Evolutionary conservation across 306 rosid genomes (phyloP).

Genomic region (Astragalus membranaceus): DNA sequence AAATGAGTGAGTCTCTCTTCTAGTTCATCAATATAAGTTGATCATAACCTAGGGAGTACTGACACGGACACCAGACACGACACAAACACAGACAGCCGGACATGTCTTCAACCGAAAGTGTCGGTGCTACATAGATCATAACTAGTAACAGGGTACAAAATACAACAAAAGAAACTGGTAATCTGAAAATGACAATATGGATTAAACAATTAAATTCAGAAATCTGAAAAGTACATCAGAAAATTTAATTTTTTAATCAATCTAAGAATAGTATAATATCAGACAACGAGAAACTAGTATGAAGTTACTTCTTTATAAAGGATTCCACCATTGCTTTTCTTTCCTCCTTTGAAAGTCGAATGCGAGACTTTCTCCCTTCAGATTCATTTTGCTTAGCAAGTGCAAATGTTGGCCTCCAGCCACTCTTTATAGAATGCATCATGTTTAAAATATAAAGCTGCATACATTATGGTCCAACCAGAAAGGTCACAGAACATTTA

Average conservation of each 20-base stretch:
- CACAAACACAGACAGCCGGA: too few species aligned
- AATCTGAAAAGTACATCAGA: not conserved
- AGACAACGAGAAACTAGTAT: not conserved
- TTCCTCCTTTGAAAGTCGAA: conserved; percentile 86
- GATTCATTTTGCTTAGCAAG: conserved; percentile 78
- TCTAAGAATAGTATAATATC: not conserved
- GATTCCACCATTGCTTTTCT: conserved; percentile 85
- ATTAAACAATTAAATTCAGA: not conserved
- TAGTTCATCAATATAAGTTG: not conserved
- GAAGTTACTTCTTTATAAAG: conserved; percentile 70
- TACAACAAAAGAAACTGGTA: not conserved
- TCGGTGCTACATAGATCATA: too few species aligned
- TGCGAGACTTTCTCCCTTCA: conserved; percentile 69
- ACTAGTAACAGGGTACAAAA: not conserved
- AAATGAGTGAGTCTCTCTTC: not conserved
- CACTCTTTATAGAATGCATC: conserved; percentile 70
- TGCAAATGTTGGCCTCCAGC: conserved; percentile 88
- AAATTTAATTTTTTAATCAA: not conserved
- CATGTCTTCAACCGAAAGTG: too few species aligned
- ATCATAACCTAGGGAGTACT: too few species aligned
- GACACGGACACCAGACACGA: too few species aligned
- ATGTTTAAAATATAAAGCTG: conserved; percentile 28
- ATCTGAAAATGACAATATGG: not conserved
- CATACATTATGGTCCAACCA: conserved; percentile 18
- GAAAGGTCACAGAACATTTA: not conserved